Base-by-base conservation (phyloP, 1,284 basidiomycete species). In the Trametes polyzona region DNA sequence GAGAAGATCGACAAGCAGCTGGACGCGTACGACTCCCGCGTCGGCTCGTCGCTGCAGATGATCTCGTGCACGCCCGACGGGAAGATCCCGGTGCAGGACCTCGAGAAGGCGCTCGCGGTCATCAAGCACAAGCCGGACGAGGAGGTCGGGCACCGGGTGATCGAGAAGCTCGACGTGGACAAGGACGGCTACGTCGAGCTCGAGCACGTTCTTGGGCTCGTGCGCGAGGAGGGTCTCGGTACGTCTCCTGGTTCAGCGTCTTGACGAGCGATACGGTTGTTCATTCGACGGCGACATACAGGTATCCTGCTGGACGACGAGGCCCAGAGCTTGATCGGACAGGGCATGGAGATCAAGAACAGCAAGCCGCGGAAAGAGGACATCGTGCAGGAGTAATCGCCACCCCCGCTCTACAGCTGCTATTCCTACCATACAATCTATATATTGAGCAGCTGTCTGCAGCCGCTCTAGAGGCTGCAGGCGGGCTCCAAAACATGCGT, bases 41-140 rank as follows among this genome's bases (percentile, higher is more conserved):
- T 99, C 30, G 97, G 96, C 35, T 90, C 83, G 60, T 92, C 92
- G 30, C 82, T 99, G 68, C 94, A 98, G 76, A 89, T 96, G 79
- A 98, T 99, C 68, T 90, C 95, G 62, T 88, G 92, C 33, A 94
- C 96, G 69, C 83, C 89, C 0, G 91, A 96, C 69, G 97, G 96
- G 59, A 87, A 93, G 61, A 96, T 99, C 69, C 90, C 93, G 12
- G 87, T 96, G 4, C 83, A 86, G 64, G 96, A 99, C 72, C 76
- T 99, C 54, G 86, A 93, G 73, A 93, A 93, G 68, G 96, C 96
- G 16, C 78, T 99, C 57, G 85, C 88, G 51, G 92, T 96, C 47
- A 98, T 98, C 80, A 93, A 93, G 77, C 97, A 99, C 76, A 85
- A 81, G 65, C 96, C 96, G 2, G 88, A 94, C 53, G 93, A 96